These are phyloP conservation scores for Rhizophagus sp. DNA, from an alignment of 192 early-diverging fungal genomes.

Conservation along the genomic window DNA sequence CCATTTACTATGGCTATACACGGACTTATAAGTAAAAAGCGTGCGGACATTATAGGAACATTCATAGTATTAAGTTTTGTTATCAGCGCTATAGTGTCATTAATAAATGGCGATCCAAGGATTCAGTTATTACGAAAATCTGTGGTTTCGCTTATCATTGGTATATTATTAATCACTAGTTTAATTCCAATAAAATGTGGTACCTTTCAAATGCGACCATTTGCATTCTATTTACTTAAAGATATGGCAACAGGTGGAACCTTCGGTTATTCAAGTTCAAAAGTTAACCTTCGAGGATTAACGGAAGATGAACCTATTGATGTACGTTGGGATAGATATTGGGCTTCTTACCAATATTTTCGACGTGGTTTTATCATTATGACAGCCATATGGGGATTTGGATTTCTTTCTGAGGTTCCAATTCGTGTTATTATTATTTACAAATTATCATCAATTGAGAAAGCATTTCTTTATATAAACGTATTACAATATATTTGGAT, in stretches of 20 bases:
- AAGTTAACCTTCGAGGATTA: slow-evolving; percentile 15
- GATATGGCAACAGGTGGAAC: slow-evolving; percentile 36
- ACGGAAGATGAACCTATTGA: background rate
- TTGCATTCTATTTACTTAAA: slow-evolving; percentile 38
- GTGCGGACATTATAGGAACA: slow-evolving; percentile 38
- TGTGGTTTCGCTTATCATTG: slow-evolving; percentile 37
- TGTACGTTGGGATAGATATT: background rate
- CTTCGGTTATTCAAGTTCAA: no score
- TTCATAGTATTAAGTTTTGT: slow-evolving; percentile 43
- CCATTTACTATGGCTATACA: slow-evolving; percentile 34
- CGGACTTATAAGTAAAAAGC: slow-evolving; percentile 34
- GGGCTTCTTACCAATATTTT: background rate
- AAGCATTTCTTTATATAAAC: background rate
- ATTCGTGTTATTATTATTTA: background rate
- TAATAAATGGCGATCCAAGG: slow-evolving; percentile 44
- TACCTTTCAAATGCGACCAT: slow-evolving; percentile 36
- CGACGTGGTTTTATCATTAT: background rate
- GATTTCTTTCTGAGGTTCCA: background rate
- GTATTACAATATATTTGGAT: background rate
- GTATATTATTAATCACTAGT: slow-evolving; percentile 39
- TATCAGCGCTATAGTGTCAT: slow-evolving; percentile 40
- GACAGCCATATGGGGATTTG: background rate
- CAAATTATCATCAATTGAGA: background rate
- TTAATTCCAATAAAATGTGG: slow-evolving; percentile 41
- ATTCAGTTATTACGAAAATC: slow-evolving; percentile 48